A percentile compares a stretch with the other conserved stretches of the same genome.
Evolutionary conservation across 2,329 filamentous ascomycete species (phyloP).

Genomic region (Penicillium vulpinum): DNA sequence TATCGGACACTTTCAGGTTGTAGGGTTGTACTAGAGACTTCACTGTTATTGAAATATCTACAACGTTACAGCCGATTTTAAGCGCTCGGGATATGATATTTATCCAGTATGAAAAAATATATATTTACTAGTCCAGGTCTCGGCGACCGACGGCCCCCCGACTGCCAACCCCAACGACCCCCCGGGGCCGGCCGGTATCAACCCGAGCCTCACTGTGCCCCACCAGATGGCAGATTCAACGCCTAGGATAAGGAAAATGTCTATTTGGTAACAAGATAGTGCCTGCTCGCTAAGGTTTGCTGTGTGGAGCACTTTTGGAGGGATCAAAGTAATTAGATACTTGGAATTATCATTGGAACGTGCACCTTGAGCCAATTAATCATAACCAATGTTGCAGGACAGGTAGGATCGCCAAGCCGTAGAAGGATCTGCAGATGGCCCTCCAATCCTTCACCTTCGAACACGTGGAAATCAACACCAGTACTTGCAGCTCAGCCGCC

Average conservation of each 20-base stretch:
- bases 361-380: constrained; percentile 2
- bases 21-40: neutral
- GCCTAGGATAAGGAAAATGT: neutral
- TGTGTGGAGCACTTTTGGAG: neutral
- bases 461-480: neutral
- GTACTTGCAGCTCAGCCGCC: neutral
- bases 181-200: neutral
- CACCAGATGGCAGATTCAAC: neutral
- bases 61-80: neutral
- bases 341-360: neutral
- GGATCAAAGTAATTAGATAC: neutral
- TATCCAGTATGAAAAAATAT: neutral
- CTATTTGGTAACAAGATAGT: neutral
- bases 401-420: constrained; percentile 1
- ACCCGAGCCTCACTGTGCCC: neutral
- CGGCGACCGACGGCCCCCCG: constrained; percentile 1
- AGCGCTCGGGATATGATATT: neutral
- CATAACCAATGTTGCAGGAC: constrained; percentile 2
- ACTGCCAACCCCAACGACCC: neutral
- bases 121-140: neutral
- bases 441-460: neutral
- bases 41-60: neutral
- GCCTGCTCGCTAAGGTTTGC: neutral
- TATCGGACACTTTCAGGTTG: neutral
- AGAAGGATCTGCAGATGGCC: neutral